Base-by-base conservation (phyloP, 208 protist species). In the Leishmania braziliensis region DNA sequence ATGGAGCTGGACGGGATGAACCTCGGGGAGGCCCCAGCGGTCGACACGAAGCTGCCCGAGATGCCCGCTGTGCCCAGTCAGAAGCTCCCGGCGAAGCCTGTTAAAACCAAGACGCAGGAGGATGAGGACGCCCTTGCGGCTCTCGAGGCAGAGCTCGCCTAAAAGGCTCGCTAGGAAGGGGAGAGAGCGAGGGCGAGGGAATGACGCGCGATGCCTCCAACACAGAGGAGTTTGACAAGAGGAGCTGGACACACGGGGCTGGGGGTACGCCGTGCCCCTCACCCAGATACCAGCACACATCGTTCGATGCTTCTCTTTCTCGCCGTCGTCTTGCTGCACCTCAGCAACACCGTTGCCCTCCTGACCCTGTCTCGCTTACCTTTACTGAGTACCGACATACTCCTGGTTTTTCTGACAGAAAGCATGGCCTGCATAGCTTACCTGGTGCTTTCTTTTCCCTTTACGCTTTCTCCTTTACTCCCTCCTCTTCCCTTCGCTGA, bases 81-180 rank as follows among this genome's bases (percentile, higher is more conserved):
- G 39, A 80, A 83, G 53, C 89, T 97, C 73, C 93, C 93, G 4
- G 78, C 48, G 33, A 87, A 82, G 75, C 63, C 58, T 18, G 63
- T 73, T 36, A 84, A 89, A 73, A 81, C 72, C 48, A 89, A 85
- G 77, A 80, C 82, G 5, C 80, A 93, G 76, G 89, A 93, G n/a
- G 92, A 97, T 20, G 94, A 95, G 71, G 94, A 96, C 46, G 92
- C 89, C 18, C 85, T 97, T 54, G 79, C 77, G 29, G 79, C 75
- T 56, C 90, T 97, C 18, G 94, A 97, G 82, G 88, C 87, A 16
- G 91, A 97, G 74, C 87, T 97, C 33, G 86, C 90, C 60, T 82
- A 85, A 50, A 63, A 53, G 26, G 46, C 69, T 54, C 26, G 2
- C 23, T 9, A 53, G 69, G 2, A 29, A 29, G n/a, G 46, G 20